Evolutionary conservation across 441 rosid genomes (phyloP), one percentile per base, ranked within the genome.

Genomic region (Croton laevigatus): DNA sequence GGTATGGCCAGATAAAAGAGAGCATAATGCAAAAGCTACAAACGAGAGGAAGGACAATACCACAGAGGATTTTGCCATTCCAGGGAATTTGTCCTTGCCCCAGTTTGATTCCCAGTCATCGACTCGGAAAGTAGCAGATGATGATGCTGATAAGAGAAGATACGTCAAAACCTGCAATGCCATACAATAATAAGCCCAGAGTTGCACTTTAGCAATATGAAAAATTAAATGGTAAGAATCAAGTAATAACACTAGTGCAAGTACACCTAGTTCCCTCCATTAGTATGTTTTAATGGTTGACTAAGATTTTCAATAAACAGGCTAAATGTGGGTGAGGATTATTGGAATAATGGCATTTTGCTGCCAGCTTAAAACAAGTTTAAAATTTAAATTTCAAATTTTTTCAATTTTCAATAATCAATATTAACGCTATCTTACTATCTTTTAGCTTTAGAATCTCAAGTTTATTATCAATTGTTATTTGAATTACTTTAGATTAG

Each of bases 41-140:
- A 89, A 90, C 10, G 97, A 88, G 13, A 86, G 76, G 72, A 84
- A 84, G 62, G 97, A 88, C 71, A 91, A 65, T 22, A 82, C 78
- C 62, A 88, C 89, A 2, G 98, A 86, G 22, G 85, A 94, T 73
- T 71, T 90, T 66, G 97, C 97, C 88, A 91, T 88, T 65, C 79
- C 73, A 1, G 97, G 94, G 83, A 94, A 94, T 77, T 86, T 81
- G 71, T 91, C 98, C 65, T 76, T 75, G 9, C 97, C 97, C 96
- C 97, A 90, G 51, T 94, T 89, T 17, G 83, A 85, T 78, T 85
- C 83, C 97, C 97, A 91, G 73, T 94, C 94, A 32, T 90, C 97
- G 0, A 91, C 89, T 48, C 97, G 81, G 16, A 88, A 87, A 7
- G 91, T 83, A 8, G 98, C 95, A 0, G 98, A 86, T 17, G 98